Base-by-base conservation (phyloP, 179 eudicot species). In the Monotropa hypopitys region DNA sequence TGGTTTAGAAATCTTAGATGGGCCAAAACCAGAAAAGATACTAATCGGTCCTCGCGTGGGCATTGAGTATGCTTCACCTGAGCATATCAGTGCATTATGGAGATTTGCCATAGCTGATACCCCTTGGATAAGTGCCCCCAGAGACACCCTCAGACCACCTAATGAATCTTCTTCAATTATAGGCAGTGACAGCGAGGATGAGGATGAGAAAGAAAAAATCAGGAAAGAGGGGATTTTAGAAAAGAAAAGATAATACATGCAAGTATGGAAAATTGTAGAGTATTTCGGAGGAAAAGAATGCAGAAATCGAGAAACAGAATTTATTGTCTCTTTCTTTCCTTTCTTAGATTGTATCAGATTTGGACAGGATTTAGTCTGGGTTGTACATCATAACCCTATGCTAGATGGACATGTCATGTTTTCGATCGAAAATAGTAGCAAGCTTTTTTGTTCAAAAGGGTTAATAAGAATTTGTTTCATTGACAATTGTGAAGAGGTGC, bases 1-100 rank as follows among this genome's bases (percentile, higher is more conserved):
- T 75, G 98, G 98, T 50, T 82, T 94, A 75, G 97, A 92, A 78
- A 84, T 94, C 78, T 83, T 92, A 49, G 97, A 92, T 74, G 98
- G 98, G 49, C 95, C 97, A 56, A 85, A 83, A 80, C 97, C 96
- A 26, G 91, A 94, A 76, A 83, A 84, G n/a, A 88, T 92, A 69
- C 81, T 94, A 42, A 87, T 91, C 6, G 97, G 98, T 81, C 97
- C 98, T 43, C 96, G 97, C 73, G 93, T 94, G 71, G 98, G 98
- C 56, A 94, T 94, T 23, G 86, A 94, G 42, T 94, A 94, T 81
- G 98, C 98, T 66, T 81, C 75, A 50, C 88, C 92, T 33, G 95
- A 94, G 81, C 93, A 94, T 83, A 88, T 89, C 42, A 88, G 74
- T 74, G 98, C 98, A 28, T 84, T 84, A 8, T 94, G 98, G 97